phyloP scores from a whole-genome alignment of 2,329 filamentous ascomycete species.

The Aspergillus glaucus region DNA sequence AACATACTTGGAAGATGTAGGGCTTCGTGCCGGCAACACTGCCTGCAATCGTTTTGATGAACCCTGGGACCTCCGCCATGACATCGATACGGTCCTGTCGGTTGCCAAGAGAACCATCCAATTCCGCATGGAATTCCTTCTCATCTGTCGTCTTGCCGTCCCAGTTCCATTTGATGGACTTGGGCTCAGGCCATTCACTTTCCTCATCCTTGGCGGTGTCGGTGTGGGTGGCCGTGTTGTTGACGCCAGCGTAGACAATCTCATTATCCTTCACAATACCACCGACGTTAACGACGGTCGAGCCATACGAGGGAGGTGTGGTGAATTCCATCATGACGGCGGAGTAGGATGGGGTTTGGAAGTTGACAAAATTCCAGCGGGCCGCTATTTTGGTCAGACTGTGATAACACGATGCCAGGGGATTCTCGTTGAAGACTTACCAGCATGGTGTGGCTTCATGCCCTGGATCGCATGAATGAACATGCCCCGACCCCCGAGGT shows the following conservation, averaged over 20 bases:
- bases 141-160: constrained; percentile 69
- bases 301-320: constrained; percentile 87
- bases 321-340: constrained; percentile 94
- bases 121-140: constrained; percentile 60
- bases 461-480: constrained; percentile 85
- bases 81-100: constrained; percentile 82
- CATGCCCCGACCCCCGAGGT: constrained; percentile 73
- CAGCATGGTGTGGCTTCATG: constrained; percentile 98
- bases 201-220: constrained; percentile 64
- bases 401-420: not conserved
- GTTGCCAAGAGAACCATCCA: constrained; percentile 64
- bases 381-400: constrained; percentile 48
- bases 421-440: constrained; percentile 34
- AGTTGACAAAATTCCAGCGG: constrained; percentile 88
- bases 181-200: constrained; percentile 86
- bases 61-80: constrained; percentile 91
- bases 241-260: constrained; percentile 65
- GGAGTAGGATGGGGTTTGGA: constrained; percentile 80
- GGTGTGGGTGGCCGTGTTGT: constrained; percentile 62
- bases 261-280: constrained; percentile 75
- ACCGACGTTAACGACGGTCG: constrained; percentile 75
- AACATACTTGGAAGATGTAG: constrained; percentile 87
- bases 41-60: constrained; percentile 90
- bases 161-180: constrained; percentile 69
- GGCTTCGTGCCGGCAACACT: constrained; percentile 86